Percentiles rank a stretch among this genome's conserved stretches.
These are phyloP conservation scores for Psidium guajava DNA, from an alignment of 345 rosid species.

Conservation along the genomic window DNA sequence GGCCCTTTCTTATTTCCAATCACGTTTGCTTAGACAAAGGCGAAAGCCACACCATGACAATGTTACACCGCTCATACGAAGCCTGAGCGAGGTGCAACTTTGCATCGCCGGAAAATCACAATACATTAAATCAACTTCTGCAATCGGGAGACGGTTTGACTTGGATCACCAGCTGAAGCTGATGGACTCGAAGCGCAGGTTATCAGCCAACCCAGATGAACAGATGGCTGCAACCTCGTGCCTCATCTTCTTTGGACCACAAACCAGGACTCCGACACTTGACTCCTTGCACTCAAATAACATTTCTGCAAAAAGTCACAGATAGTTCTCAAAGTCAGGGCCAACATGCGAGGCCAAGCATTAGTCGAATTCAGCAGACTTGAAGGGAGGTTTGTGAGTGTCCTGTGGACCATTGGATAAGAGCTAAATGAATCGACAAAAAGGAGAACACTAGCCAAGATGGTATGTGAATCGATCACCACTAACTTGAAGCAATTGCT, in stretches of 20 bases:
- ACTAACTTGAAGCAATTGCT: neutral
- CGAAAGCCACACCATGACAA: neutral
- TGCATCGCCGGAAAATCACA: neutral
- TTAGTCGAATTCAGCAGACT: neutral
- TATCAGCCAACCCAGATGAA: conserved; percentile 35
- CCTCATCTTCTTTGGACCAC: conserved; percentile 69
- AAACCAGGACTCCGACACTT: conserved; percentile 21
- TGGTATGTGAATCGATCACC: neutral
- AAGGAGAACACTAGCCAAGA: neutral
- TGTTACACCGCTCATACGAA: neutral
- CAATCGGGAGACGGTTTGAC: neutral
- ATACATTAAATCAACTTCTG: neutral
- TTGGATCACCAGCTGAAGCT: conserved; percentile 65
- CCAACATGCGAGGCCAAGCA: neutral
- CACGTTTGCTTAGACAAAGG: neutral
- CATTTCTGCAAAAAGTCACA: conserved; percentile 24
- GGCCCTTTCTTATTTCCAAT: neutral
- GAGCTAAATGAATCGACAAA: neutral
- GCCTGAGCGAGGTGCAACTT: neutral
- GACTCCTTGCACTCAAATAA: conserved; percentile 29
- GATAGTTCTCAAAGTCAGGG: neutral
- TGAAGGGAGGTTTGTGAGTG: neutral
- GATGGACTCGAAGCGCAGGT: conserved; percentile 61
- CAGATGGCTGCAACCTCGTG: conserved; percentile 57
- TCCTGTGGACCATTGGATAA: neutral